Evolutionary conservation across 768 basidiomycete species (phyloP), one percentile per base, ranked within the genome.

Genomic region (Auriscalpium microsporum): DNA sequence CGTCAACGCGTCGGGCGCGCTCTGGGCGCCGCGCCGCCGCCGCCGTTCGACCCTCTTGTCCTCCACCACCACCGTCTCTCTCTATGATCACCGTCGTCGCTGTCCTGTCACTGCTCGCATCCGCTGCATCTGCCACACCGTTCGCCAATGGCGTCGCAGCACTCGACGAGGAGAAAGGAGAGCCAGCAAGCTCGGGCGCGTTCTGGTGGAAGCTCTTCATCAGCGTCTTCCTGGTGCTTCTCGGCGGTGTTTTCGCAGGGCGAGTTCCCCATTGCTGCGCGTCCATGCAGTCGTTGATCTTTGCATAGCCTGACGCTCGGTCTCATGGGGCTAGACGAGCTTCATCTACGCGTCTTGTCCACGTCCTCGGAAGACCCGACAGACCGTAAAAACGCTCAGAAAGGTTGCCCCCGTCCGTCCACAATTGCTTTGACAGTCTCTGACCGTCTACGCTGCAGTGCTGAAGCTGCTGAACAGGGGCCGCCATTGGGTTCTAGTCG

Each of bases 161-260:
- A 19, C 14, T 37, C 19, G 19, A 44, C n/a, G 21, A 33, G 4
- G 16, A 33, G 2, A 8, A 48, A 8, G 63, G 69, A 11, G 69
- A 72, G 19, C 67, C 67, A 0, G 40, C 67, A 7, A 81, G 78
- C 21, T 82, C 85, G 0, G 75, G 84, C 2, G 80, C 81, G 53
- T 96, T 93, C 68, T 89, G 79, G 75, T 81, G 71, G 56, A 90
- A 93, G 65, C 70, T 96, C 34, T 58, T 77, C 17, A 69, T 92
- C 50, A 87, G 87, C 52, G 73, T 71, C 4, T 66, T 71, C 3
- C 76, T 98, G 28, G 93, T 98, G 8, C 70, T 98, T 1, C 73
- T 81, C 0, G 94, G 94, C 2, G 94, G 94, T 52, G 85, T 94
- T 5, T 96, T 98, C 67, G 90, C 94, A 11, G 94, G 94, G 94